These are phyloP conservation scores for Cladorrhinum samala DNA, from an alignment of 495 filamentous ascomycete genomes.

Conservation along the genomic window DNA sequence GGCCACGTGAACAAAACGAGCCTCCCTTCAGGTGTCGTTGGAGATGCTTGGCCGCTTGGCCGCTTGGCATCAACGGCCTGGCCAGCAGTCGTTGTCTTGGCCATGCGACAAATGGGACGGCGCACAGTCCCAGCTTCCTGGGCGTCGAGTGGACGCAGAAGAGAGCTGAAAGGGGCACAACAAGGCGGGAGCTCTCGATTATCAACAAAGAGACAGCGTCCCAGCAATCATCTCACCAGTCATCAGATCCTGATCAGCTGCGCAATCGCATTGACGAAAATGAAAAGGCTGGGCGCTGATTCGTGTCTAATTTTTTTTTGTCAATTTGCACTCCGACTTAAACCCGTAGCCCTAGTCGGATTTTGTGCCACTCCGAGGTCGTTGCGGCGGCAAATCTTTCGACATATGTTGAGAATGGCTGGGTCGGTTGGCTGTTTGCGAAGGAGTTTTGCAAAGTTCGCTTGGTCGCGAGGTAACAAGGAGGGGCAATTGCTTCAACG, in stretches of 20 bases:
- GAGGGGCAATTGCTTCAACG: not conserved
- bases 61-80: not conserved
- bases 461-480: not conserved
- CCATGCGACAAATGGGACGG: no score
- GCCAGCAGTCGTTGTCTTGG: not conserved
- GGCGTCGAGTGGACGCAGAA: no score
- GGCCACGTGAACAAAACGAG: constrained; percentile 27
- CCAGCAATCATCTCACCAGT: not conserved
- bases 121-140: not conserved
- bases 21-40: constrained; percentile 3
- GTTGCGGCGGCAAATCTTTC: not conserved
- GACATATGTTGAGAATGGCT: no score
- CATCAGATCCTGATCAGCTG: not conserved
- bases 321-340: no score
- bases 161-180: not conserved
- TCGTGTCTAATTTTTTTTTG: no score
- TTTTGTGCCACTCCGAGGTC: no score
- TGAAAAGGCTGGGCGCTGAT: no score
- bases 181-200: no score
- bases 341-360: no score
- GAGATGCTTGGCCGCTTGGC: not conserved
- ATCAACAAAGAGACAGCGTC: not conserved
- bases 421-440: not conserved
- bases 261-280: no score
- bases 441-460: no score